These are phyloP conservation scores for Irpex rosettiformis DNA, from an alignment of 1,284 basidiomycete genomes.

Conservation along the genomic window DNA sequence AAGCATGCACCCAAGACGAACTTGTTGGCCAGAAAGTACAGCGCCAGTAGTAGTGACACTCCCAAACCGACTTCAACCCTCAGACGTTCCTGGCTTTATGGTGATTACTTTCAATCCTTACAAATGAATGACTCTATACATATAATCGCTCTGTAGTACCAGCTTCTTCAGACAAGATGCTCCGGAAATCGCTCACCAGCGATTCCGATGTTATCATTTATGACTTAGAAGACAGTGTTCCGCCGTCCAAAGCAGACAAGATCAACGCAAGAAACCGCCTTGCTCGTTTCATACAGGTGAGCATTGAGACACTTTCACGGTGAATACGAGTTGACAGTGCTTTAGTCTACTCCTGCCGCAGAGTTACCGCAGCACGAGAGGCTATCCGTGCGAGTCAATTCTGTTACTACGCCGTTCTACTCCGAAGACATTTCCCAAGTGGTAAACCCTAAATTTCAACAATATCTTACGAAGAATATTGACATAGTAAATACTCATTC, in stretches of 20 bases:
- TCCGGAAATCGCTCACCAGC: conserved; percentile 67
- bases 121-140: not conserved
- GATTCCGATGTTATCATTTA: conserved; percentile 78
- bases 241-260: conserved; percentile 61
- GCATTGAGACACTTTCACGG: conserved; percentile 17
- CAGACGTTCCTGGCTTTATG: conserved; percentile 1
- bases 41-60: conserved; percentile 1
- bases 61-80: not conserved
- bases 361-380: conserved; percentile 43
- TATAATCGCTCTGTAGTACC: conserved; percentile 48
- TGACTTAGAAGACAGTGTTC: conserved; percentile 82
- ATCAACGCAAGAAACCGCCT: conserved; percentile 56
- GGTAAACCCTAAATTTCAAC: conserved; percentile 37
- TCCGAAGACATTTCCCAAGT: conserved; percentile 64
- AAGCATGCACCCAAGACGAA: too few species aligned
- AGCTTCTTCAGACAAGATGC: conserved; percentile 75
- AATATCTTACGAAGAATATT: not conserved
- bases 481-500: not conserved
- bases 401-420: conserved; percentile 70
- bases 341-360: conserved; percentile 29
- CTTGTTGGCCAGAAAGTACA: conserved; percentile 6
- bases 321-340: not conserved
- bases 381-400: conserved; percentile 76
- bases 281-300: conserved; percentile 54
- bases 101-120: not conserved